Base-by-base conservation (phyloP, 768 basidiomycete species). In the Hypholoma sublateritium region DNA sequence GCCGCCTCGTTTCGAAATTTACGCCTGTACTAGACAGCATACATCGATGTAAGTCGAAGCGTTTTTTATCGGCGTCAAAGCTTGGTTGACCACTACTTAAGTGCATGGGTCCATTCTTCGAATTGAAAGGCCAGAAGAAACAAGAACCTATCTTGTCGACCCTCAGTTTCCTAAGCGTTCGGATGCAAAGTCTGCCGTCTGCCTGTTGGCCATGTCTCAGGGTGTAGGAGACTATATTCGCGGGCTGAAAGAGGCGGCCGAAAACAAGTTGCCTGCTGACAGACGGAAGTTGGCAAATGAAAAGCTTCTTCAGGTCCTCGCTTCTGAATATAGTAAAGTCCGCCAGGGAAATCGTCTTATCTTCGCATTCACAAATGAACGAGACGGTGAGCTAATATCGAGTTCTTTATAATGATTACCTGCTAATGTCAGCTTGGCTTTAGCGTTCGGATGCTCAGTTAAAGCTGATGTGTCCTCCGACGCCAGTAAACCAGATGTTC, bases 141-240 rank as follows among this genome's bases (percentile, higher is more conserved):
- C 76, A 36, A 76, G 72, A 42, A 82, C 85, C 0, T 91, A 77
- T 60, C 67, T 91, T 5, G 85, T 86, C 25, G 87, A 89, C n/a
- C 73, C 84, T 0, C 73, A 75, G 14, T 89, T 89, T 60, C 61
- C 74, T 2, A 86, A 82, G 62, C 82, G 82, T 3, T 69, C 72
- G 0, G 88, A 90, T 51, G 88, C 88, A n/a, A 88, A 86, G 67
- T 76, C 79, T 0, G 89, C 88, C 0, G 89, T 83, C 2, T 83
- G 80, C 57, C 68, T 91, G 21, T 72, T 83, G 14, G 89, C 87
- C 0, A 80, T 90, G 67, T 83, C 85, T 2, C 78, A 83, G 58
- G 85, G 84, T 8, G 72, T 85, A 9, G 84, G 83, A 5, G 69
- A 75, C 19, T 84, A 85, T 60, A 79, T 87, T 43, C 83, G 80